phyloP scores from a whole-genome alignment of 169 alveolate genomes.

The Neospora caninum region DNA sequence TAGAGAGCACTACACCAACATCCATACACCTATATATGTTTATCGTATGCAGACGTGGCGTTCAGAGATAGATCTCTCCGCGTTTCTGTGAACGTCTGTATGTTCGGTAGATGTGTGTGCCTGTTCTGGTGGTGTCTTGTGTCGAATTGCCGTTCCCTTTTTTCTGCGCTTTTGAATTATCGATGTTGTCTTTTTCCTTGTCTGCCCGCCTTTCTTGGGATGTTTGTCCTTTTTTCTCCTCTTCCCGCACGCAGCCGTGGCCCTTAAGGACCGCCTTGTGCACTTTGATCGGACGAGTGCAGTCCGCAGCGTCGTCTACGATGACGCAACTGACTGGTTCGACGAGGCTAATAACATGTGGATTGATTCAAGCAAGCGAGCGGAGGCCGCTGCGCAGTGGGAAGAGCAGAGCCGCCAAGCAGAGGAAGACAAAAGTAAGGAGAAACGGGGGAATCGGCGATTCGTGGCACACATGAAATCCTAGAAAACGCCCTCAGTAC shows the following conservation, averaged over 20 bases:
- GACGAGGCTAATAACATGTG: neutral
- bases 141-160: no score
- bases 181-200: neutral
- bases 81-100: no score
- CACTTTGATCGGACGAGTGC: neutral
- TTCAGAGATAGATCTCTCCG: no score
- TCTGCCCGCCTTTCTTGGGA: neutral
- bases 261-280: neutral
- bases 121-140: no score
- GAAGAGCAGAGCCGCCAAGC: neutral
- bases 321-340: slow-evolving; percentile 24
- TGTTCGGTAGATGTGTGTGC: no score
- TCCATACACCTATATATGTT: no score
- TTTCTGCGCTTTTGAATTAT: neutral
- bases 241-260: neutral
- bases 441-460: neutral
- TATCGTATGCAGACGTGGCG: no score
- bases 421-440: neutral
- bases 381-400: neutral
- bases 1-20: no score
- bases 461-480: neutral
- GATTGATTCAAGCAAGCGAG: neutral
- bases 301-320: slow-evolving; percentile 7
- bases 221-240: neutral
- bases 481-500: neutral